Percentiles rank a stretch among this genome's conserved stretches.
Conservation (phyloP, 2,329 filamentous ascomycete genomes). For the Sclerotiophoma versabilis region DNA sequence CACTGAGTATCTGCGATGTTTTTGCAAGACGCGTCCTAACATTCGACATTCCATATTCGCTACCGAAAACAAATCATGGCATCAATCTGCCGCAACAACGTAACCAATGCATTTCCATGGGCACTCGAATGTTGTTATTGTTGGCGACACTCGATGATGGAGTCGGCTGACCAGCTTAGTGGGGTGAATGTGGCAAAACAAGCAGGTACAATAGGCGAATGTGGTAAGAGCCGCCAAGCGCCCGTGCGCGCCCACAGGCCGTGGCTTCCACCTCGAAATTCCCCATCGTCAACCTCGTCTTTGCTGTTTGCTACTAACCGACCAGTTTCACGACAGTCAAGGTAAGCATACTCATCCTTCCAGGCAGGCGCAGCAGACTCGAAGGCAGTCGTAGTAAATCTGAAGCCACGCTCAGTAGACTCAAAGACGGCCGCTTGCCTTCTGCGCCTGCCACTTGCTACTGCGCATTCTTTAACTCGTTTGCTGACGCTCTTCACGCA, state of each 20-base stretch:
- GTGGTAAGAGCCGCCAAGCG: constrained; percentile 2
- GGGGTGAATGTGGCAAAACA: not conserved
- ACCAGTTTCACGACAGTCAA: constrained; percentile 11
- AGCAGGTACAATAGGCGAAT: not conserved
- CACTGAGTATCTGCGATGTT: too few species aligned
- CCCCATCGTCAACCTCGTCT: constrained; percentile 4
- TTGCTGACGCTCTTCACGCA: constrained; percentile 21
- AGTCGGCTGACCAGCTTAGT: not conserved
- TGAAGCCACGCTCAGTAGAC: not conserved
- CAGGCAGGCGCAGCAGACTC: not conserved
- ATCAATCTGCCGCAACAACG: too few species aligned
- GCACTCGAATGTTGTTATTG: not conserved
- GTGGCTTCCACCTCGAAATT: not conserved
- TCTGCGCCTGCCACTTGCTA: not conserved
- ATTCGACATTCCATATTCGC: too few species aligned
- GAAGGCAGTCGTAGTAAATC: not conserved
- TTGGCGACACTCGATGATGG: not conserved
- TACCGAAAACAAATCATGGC: too few species aligned
- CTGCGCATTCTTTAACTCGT: not conserved
- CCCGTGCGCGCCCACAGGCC: not conserved
- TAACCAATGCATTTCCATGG: not conserved
- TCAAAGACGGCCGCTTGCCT: not conserved
- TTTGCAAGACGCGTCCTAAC: too few species aligned
- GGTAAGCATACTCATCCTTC: not conserved
- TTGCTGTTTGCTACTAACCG: constrained; percentile 5